Base-by-base conservation (phyloP, 106 monocot genomes). In the Alisma plantagoaquatica region DNA sequence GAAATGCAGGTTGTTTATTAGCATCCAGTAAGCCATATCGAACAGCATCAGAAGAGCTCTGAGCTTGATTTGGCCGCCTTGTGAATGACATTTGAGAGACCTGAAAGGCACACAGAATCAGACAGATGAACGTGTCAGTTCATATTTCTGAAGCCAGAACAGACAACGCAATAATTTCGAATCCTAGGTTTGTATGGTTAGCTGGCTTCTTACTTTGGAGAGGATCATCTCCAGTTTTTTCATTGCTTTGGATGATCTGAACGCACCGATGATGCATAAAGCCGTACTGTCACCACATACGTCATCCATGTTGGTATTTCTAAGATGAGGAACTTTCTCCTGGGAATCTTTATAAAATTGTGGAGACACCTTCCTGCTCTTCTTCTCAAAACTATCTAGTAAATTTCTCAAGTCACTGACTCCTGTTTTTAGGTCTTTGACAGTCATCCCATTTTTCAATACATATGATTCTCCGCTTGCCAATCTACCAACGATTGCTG, bases 391-490 rank as follows among this genome's bases (percentile, higher is more conserved):
- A 25, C 54, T 79, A 43, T 85, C 71, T 6, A 96, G 76, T 35
- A 96, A 61, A 1, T 62, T 30, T 56, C 57, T 84, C 56, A 96
- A 53, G 30, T 84, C 84, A 42, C 47, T 53, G 23, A 89, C 76
- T 19, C 96, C 96, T 33, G 81, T 68, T 69, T 69, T 81, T 71
- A 96, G 59, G 74, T 96, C 96, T 55, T 81, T 76, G 33, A 88
- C 61, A 44, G 65, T 10, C 49, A 96, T 85, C 11, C 96, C 84
- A 31, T 64, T 33, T 57, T 51, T 81, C 28, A 89, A 30, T 14
- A 89, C 65, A 54, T 73, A 48, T 30, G 56, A 53, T 27, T 84
- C 75, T 6, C 96, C 84, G 67, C 85, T 67, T 19, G 57, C 70
- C 23, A 79, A 17, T 68, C 63, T 75, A 10, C 89, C 96, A 31